Evolutionary conservation across 345 rosid genomes (phyloP), one percentile per base, ranked within the genome.

Genomic region (Salix purpurea): DNA sequence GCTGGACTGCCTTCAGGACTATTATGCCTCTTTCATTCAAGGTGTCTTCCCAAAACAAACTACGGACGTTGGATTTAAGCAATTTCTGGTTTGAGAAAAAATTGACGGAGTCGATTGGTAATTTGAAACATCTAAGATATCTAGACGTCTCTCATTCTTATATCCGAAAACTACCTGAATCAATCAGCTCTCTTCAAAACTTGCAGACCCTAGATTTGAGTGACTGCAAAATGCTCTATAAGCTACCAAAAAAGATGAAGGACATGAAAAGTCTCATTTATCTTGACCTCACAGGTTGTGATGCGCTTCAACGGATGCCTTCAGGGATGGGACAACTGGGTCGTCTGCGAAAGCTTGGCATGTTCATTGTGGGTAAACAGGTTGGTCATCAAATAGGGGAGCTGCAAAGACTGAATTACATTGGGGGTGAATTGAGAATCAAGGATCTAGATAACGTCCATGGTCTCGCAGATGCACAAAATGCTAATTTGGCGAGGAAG

Each of bases 61-160:
- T 40, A 40, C 14, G 46, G 1, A 40, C 46, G 14, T 40, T 40
- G 14, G 1, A 0, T 40, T 40, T 10, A 40, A 40, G 13, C 44
- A 10, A 11, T 10, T 2, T 40, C 4, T 0, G 0, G 44, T 10
- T 40, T 2, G 0, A 5, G 34, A 32, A 9, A 0, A 30, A 44
- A 16, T 16, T 67, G 66, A 69, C 71, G 2, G 1, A 7, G 4
- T 24, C 56, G 2, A 69, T 76, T 72, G 71, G 73, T n/a, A 46
- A 50, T 7, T 61, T 83, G 68, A 80, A 83, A 60, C 81, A 77
- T 71, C 48, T 83, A 7, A 64, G 77, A 0, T 77, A 80, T 30
- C 74, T 83, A 48, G 74, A 74, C 24, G 5, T 83, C 34, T 83
- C 83, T 0, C 0, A 0, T 0, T 70, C 68, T 34, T 0, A 0